Conservation (phyloP, 192 early-diverging fungal genomes). For the Rhizoclosmatium sp. region DNA sequence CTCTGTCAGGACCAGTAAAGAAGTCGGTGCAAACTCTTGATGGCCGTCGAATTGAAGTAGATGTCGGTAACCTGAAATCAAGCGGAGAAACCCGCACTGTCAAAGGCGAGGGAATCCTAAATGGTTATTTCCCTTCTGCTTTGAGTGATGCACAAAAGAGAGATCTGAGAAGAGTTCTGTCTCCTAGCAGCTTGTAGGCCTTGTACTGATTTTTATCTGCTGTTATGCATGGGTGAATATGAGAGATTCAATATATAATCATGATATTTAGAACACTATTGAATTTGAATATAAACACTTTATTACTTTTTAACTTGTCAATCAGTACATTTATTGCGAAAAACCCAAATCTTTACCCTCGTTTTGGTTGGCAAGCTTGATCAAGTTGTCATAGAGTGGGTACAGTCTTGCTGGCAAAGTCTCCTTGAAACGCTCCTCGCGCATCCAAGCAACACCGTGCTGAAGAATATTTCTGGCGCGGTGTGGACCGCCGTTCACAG, state of each 20-base stretch:
- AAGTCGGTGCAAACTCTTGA: conserved; percentile 78
- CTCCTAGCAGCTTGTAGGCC: too few relatives aligned
- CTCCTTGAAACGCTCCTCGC: conserved; percentile 43
- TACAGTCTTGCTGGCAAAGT: conserved; percentile 46
- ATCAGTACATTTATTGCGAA: conserved; percentile 2
- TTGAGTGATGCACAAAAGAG: conserved; percentile 77
- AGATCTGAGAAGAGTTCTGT: conserved; percentile 7
- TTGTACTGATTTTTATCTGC: too few relatives aligned
- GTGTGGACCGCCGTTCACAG: conserved; percentile 53
- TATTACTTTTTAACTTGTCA: too few relatives aligned
- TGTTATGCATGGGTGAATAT: too few relatives aligned
- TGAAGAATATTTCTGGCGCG: conserved; percentile 57
- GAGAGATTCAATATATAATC: too few relatives aligned
- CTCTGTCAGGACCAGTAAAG: conserved; percentile 74
- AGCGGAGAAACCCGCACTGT: conserved; percentile 76
- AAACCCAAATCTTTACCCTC: conserved; percentile 26
- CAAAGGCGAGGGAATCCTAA: conserved; percentile 83
- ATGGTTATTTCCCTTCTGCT: conserved; percentile 70
- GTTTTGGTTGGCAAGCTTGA: conserved; percentile 42
- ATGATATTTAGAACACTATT: too few relatives aligned
- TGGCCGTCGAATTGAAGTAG: conserved; percentile 74
- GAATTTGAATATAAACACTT: too few relatives aligned
- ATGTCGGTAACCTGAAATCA: conserved; percentile 71
- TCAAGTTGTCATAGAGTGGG: conserved; percentile 46
- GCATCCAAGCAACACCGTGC: conserved; percentile 60